Evolutionary conservation across 2,329 filamentous ascomycete species (phyloP).

Genomic region (Neurospora crassa): DNA sequence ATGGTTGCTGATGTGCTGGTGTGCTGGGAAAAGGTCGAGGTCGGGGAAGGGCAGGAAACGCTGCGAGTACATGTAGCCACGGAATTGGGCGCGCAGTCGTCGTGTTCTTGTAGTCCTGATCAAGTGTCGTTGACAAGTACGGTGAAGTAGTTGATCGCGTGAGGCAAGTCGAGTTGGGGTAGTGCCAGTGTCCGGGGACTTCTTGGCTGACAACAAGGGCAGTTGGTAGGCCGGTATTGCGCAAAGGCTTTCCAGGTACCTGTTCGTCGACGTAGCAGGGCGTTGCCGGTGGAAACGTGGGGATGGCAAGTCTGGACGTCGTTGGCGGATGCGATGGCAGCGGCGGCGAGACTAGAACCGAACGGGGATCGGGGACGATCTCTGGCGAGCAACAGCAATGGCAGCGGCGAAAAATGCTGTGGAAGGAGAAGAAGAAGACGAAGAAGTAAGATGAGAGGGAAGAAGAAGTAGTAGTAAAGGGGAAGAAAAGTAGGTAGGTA

Average conservation of each 20-base stretch:
- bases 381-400: neutral
- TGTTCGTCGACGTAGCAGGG: neutral
- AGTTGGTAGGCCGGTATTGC: neutral
- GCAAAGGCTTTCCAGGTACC: neutral
- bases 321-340: neutral
- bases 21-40: conserved; percentile 5
- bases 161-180: neutral
- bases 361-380: neutral
- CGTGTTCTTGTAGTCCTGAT: neutral
- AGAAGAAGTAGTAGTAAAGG: neutral
- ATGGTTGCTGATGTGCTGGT: conserved; percentile 23
- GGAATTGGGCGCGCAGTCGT: conserved; percentile 8
- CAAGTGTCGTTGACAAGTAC: neutral
- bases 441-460: neutral
- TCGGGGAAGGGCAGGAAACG: conserved; percentile 4
- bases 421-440: neutral
- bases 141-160: neutral
- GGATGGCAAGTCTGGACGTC: neutral
- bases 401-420: neutral
- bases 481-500: neutral
- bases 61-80: conserved; percentile 17
- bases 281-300: neutral
- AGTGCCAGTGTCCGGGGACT: neutral
- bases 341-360: neutral
- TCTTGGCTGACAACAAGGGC: neutral